Base-by-base conservation (phyloP, 1,284 basidiomycete genomes). In the Volvariella volvacea region DNA sequence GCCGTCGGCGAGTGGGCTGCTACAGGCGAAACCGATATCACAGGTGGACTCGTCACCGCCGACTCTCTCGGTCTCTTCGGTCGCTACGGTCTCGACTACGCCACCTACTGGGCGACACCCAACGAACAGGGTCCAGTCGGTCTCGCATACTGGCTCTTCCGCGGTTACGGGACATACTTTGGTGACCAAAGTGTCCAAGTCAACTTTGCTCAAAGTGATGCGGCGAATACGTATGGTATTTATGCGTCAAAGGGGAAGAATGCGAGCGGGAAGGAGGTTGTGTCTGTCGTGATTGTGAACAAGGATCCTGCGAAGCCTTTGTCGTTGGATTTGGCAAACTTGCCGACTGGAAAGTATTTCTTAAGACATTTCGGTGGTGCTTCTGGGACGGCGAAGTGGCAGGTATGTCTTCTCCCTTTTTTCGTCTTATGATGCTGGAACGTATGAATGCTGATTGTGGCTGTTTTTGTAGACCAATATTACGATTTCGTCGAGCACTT, bases 1-100 rank as follows among this genome's bases (percentile, higher is more conserved):
- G 71, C 71, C n/a, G 60, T 76, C 44, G 66, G 67, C 49, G 73
- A 76, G 55, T 76, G 68, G 67, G 59, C 55, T 48, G 68, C 71
- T 3, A 62, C 63, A 1, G 56, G 52, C 39, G 61, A 61, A 7
- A 73, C 75, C 52, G 30, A 31, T 9, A 55, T 76, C 46, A 74
- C 72, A 19, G 73, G 73, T 32, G 73, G 73, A 19, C 62, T 76
- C 31, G 61, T 73, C 28, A 68, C 71, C 4, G 73, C 57, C 10
- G 73, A 76, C 48, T 49, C 54, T 15, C 64, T 76, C 16, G 73
- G 73, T 37, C 66, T 74, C 45, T 76, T 70, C 46, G 73, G 73
- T 10, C 56, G 61, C 47, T 67, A 70, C 45, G 58, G 61, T 10
- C 54, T 74, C n/a, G 73, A 76, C 51, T 59, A 57, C 28, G 71